Percentiles rank a stretch among this genome's conserved stretches.
These are phyloP conservation scores for Mortierella sp. DNA, from an alignment of 371 early-diverging fungal genomes.

Conservation along the genomic window DNA sequence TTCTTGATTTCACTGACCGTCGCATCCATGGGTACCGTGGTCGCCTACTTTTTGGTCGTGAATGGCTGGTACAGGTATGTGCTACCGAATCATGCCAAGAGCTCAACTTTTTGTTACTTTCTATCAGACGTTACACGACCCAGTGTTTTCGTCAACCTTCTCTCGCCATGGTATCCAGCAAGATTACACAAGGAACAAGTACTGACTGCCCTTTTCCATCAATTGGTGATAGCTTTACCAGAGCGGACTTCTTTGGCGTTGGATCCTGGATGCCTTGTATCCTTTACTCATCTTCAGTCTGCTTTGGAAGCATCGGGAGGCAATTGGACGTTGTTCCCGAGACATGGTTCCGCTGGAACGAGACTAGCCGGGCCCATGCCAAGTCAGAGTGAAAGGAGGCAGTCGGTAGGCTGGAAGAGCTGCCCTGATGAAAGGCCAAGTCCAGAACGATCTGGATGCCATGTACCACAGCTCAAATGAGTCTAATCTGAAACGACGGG, in stretches of 20 bases:
- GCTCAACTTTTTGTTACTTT: too few species aligned
- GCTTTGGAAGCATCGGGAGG: slow-evolving; percentile 68
- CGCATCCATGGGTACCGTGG: slow-evolving; percentile 62
- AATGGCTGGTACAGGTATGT: slow-evolving; percentile 65
- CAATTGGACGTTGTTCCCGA: slow-evolving; percentile 56
- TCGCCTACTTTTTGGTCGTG: slow-evolving; percentile 60
- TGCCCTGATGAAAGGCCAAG: too few species aligned
- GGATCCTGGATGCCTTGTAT: slow-evolving; percentile 71
- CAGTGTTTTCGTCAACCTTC: too few species aligned
- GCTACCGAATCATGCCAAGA: too few species aligned
- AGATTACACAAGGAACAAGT: slow-evolving; percentile 7
- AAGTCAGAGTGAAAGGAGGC: slow-evolving; percentile 29
- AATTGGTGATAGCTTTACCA: slow-evolving; percentile 53
- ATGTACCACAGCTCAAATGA: too few species aligned
- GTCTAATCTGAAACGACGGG: too few species aligned
- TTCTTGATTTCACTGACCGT: slow-evolving; percentile 60
- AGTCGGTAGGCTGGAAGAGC: too few species aligned
- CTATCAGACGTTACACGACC: too few species aligned
- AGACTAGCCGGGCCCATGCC: slow-evolving; percentile 8
- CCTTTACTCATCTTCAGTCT: slow-evolving; percentile 65
- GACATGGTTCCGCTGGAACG: slow-evolving; percentile 32
- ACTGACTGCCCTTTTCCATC: too few species aligned
- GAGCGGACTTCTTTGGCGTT: slow-evolving; percentile 68
- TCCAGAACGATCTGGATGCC: too few species aligned
- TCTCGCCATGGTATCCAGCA: too few species aligned